Conservation (phyloP, 1,284 basidiomycete genomes). For the Irpex sp. region DNA sequence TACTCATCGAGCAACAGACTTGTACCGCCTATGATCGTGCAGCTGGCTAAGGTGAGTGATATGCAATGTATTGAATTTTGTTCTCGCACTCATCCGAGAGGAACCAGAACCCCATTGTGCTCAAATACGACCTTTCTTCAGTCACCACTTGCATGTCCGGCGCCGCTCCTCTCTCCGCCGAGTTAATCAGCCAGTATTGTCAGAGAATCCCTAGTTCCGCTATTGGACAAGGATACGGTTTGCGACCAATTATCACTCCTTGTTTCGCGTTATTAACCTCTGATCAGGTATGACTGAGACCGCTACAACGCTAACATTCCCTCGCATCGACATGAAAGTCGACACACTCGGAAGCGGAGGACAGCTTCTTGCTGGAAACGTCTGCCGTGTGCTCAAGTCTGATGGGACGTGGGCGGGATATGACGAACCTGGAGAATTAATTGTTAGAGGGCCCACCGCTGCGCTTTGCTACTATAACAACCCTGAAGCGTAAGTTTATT, state of each 20-base stretch:
- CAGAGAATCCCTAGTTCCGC: constrained; percentile 52
- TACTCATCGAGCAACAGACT: constrained; percentile 39
- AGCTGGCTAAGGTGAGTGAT: constrained; percentile 52
- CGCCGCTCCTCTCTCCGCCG: constrained; percentile 71
- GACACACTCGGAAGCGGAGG: constrained; percentile 58
- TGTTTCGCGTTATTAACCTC: not conserved
- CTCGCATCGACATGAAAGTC: constrained; percentile 30
- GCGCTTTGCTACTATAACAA: constrained; percentile 54
- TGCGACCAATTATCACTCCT: not conserved
- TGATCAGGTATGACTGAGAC: constrained; percentile 15
- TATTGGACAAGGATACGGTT: constrained; percentile 67
- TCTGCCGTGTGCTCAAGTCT: constrained; percentile 52
- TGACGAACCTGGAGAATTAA: constrained; percentile 66
- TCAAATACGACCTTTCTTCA: constrained; percentile 61
- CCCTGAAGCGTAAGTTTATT: constrained; percentile 48
- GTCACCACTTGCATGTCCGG: constrained; percentile 61
- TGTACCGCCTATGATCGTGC: constrained; percentile 64
- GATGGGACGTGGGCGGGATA: constrained; percentile 58
- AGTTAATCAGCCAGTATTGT: constrained; percentile 53
- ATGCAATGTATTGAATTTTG: not conserved
- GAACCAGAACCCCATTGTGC: constrained; percentile 57
- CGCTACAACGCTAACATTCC: constrained; percentile 12
- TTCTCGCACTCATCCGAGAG: not conserved
- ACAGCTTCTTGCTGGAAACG: constrained; percentile 49
- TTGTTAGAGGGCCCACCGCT: constrained; percentile 56